Evolutionary conservation across 306 rosid species (phyloP), one percentile per base, ranked within the genome.

Genomic region (Dalbergia cultrata): DNA sequence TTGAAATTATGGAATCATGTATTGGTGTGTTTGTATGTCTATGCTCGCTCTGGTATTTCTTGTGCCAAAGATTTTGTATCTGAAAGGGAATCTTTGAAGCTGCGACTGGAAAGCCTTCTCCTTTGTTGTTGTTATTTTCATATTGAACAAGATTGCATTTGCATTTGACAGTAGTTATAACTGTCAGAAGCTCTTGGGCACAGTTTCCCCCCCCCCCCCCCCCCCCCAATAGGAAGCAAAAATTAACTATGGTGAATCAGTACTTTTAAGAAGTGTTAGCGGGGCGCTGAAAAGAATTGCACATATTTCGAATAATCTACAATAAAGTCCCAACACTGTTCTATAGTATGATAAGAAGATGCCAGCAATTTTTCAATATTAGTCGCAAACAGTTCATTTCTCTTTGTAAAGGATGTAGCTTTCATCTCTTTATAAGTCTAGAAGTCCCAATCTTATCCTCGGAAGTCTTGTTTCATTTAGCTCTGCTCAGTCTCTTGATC

Each of bases 181-280:
- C n/a, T 52, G 74, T 31, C 21, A 19, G 50, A 9, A 35, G 52
- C 54, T 35, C 64, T 44, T 81, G 21, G 57, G 7, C 9, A 13
- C 45, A 59, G 13, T 43, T 56, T 64, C 17, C 41, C 65, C 41
- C 58, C 21, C 67, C 41, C 65, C 41, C 58, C 21, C 67, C 17
- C 41, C 65, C 41, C 58, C 21, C 67, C 10, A 12, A 53, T 13
- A 11, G 37, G 54, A 56, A 26, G 21, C 33, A 31, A 43, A 71
- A 37, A 64, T 31, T 13, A 54, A 73, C 14, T 74, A 13, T 81
- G 61, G 49, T 45, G 19, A 57, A 49, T 58, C 53, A 33, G 17
- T 73, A 18, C 22, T 45, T 64, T 74, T 18, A 34, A 47, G 16
- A 26, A 26, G 31, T 56, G 44, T 44, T 19, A 71, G 66, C 12